Evolutionary conservation across 1,284 basidiomycete genomes (phyloP).

Genomic region (Ganoderma lingzhi): DNA sequence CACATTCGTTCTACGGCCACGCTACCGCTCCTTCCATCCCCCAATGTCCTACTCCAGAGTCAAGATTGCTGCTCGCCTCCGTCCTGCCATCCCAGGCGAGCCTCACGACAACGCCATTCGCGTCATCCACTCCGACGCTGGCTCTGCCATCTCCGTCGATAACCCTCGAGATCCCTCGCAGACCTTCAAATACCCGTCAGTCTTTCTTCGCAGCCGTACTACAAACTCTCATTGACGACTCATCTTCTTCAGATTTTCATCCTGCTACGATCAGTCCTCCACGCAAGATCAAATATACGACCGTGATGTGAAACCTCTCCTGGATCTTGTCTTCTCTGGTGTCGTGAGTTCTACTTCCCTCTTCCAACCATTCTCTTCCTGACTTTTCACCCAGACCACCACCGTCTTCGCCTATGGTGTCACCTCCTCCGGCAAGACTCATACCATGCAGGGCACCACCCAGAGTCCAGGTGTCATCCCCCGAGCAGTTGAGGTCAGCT

Average conservation of each 20-base stretch:
- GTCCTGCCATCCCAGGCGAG: conserved; percentile 68
- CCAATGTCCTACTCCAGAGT: conserved; percentile 41
- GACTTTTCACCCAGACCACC: conserved; percentile 61
- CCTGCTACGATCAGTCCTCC: conserved; percentile 71
- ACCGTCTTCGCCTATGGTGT: conserved; percentile 87
- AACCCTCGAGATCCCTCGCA: conserved; percentile 72
- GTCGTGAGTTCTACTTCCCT: conserved; percentile 55
- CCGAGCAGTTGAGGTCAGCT: conserved; percentile 68
- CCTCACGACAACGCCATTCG: conserved; percentile 67
- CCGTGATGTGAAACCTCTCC: conserved; percentile 72
- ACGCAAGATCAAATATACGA: conserved; percentile 76
- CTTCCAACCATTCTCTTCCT: neutral
- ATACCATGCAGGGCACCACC: conserved; percentile 85
- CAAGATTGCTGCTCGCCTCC: conserved; percentile 69
- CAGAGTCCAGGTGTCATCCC: conserved; percentile 80
- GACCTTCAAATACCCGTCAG: conserved; percentile 77
- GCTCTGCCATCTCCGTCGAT: conserved; percentile 60
- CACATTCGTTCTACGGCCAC: neutral
- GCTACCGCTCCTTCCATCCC: neutral
- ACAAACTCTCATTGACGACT: neutral
- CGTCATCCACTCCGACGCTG: conserved; percentile 53
- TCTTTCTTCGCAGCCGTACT: neutral
- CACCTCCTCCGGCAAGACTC: conserved; percentile 83
- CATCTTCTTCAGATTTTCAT: conserved; percentile 60
- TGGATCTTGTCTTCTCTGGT: conserved; percentile 74